Base-by-base conservation (phyloP, 495 filamentous ascomycete species). In the Xanthoparmelia taractica region DNA sequence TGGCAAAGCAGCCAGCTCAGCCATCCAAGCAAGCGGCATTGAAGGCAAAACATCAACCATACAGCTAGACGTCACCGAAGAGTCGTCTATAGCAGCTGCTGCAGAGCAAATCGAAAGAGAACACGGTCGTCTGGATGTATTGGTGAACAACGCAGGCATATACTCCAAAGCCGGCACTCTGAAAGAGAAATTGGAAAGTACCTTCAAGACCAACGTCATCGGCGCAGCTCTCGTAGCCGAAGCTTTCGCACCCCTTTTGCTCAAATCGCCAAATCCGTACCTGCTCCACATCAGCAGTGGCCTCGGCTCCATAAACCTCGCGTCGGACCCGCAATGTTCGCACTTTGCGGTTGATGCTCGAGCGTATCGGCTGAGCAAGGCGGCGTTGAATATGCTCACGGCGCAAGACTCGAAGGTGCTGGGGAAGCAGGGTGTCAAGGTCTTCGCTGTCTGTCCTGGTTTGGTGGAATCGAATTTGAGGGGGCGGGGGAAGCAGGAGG, bases 401-500 rank as follows among this genome's bases (percentile, higher is more conserved):
- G 52, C 66, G 2, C 61, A 63, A 63, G 60, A 71, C 34, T 12
- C 25, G 0, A 27, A 31, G n/a, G 56, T 50, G 8, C 68, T 63
- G 34, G 65, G 64, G 8, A 27, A 45, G 33, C 23, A 64, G 31
- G 69, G 72, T 0, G 43, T 70, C 4, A 73, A 70, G 63, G 63
- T 74, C 5, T 78, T 75, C 57, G 59, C 60, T 18, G 33, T 63
- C 2, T 62, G 54, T 57, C 64, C 59, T 17, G 64, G 64, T 15
- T 70, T 74, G 17, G 76, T 77, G 43, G 63, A 73, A 37, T 75
- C 74, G 11, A 72, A 74, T 43, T 63, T 80, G 41, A 67, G 74
- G 29, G 74, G 74, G 5, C 65, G 61, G 54, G 68, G 65, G 10
- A 75, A 75, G 27, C 67, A 72, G 40, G 63, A 68, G 29, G 54